Evolutionary conservation across 2,329 filamentous ascomycete species (phyloP), one percentile per base, ranked within the genome.

Genomic region (Endoconidiophora polonica): DNA sequence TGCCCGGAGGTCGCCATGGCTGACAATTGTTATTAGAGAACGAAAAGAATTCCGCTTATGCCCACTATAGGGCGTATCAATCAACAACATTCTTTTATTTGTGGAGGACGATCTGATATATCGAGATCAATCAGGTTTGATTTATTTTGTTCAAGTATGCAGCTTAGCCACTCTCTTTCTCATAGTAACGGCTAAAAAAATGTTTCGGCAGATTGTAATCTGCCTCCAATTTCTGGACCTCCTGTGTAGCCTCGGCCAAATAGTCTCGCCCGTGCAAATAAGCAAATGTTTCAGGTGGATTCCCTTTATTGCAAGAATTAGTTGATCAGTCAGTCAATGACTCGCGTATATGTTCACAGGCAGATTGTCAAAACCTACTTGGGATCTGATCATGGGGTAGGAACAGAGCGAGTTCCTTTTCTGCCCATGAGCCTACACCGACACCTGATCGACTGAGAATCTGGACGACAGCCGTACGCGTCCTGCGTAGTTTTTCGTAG

Each of bases 381-480:
- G 46, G 46, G 16, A 42, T 33, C 24, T 42, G 38, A 16, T 26
- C 20, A 7, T 33, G 38, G 33, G 46, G 39, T n/a, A 48, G 16
- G 5, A 33, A 42, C 38, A 23, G 5, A 6, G 33, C 2, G n/a
- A 38, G 42, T 9, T 43, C 46, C 23, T 48, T 38, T 24, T 24
- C 24, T 18, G 24, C 38, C 16, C 7, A 16, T 6, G 16, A 4
- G n/a, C 42, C 46, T 3, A 12, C 14, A 10, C 46, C 24, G n/a
- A 48, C 22, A 1, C 46, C 46, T 16, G 36, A 24, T 14, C 46
- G 12, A 40, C 61, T 64, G 44, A 68, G 58, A 40, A 68, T 58
- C 49, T 67, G 64, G n/a, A 66, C 61, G 1, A 57, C 59, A 12
- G 61, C 61, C 1, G 62, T 59, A 9, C 63, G 54, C 43, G 58